Evolutionary conservation across 192 early-diverging fungal species (phyloP).

Genomic region (Coemansia sp.): DNA sequence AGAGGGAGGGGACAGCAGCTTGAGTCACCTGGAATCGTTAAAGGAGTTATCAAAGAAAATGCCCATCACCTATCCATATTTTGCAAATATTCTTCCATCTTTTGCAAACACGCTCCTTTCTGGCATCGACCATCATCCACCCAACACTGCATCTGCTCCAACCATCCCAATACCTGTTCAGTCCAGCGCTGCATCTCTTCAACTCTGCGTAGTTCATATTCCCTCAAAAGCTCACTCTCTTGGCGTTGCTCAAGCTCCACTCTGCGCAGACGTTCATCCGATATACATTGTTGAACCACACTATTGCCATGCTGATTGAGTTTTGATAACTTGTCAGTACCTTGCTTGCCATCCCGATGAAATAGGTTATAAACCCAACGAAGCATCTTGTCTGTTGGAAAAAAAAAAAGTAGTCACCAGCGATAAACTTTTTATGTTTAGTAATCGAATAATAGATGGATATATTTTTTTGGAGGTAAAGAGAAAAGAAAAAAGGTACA

Average conservation of each 20-base stretch:
- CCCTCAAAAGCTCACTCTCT: background rate
- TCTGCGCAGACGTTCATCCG: background rate
- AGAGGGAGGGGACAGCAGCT: too few relatives aligned
- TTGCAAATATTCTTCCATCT: background rate
- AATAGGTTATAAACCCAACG: background rate
- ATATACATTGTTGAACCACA: background rate
- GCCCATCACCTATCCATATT: background rate
- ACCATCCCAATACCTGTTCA: background rate
- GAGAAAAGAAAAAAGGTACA: background rate
- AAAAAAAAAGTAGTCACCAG: background rate
- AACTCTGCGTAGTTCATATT: background rate
- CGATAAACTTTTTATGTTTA: too few relatives aligned
- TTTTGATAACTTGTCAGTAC: background rate
- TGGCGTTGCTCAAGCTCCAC: background rate
- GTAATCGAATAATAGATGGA: background rate
- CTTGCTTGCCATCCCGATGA: background rate
- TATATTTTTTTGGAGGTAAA: background rate
- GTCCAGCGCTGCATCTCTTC: background rate
- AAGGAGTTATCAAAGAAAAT: too few relatives aligned
- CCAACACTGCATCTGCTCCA: conserved; percentile 1
- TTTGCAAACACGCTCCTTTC: background rate
- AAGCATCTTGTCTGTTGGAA: background rate
- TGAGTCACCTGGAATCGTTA: too few relatives aligned
- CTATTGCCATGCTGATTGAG: background rate
- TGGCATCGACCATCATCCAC: background rate